Evolutionary conservation across 495 filamentous ascomycete species (phyloP), one percentile per base, ranked within the genome.

Genomic region (Oleoguttula mirabilis): DNA sequence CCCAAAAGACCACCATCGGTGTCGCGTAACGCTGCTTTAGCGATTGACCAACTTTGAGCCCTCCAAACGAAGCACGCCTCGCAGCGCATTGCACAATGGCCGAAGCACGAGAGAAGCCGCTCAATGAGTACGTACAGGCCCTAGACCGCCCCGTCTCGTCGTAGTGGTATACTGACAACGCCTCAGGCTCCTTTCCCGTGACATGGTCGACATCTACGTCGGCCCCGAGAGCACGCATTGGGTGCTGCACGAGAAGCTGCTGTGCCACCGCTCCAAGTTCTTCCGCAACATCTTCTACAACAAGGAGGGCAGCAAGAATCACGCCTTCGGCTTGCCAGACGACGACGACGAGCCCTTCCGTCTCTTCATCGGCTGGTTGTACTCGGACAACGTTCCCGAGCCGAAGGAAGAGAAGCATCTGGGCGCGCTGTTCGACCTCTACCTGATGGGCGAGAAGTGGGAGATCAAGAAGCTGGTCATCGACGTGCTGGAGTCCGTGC

Each of bases 121-220:
- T 61, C 41, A 46, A 61, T 50, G 59, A 61, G 59, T 61, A 59
- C 7, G 59, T 36, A 19, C 22, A n/a, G n/a, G n/a, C n/a, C n/a
- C n/a, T n/a, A n/a, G n/a, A 38, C 17, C 47, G 21, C 12, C 24
- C 23, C 25, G 3, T 27, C 3, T 3, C 36, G 5, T 12, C 21
- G 15, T 21, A 20, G 10, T 11, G 36, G 10, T 39, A 6, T 4
- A 19, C 36, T 8, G 8, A 6, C 34, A 32, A 24, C 27, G 11
- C 41, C 21, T n/a, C 46, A 68, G 63, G 52, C 66, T 70, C 50
- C 63, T 70, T 49, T 60, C 64, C 48, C 60, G 48, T 41, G 54
- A 59, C 43, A 60, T 70, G 51, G 67, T 70, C 24, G 63, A 69
- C 53, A 57, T 70, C 50, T 69, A 68, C 59, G 62, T 70, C 48